phyloP scores from a whole-genome alignment of 345 rosid species.

The Eucalyptus polybractea region DNA sequence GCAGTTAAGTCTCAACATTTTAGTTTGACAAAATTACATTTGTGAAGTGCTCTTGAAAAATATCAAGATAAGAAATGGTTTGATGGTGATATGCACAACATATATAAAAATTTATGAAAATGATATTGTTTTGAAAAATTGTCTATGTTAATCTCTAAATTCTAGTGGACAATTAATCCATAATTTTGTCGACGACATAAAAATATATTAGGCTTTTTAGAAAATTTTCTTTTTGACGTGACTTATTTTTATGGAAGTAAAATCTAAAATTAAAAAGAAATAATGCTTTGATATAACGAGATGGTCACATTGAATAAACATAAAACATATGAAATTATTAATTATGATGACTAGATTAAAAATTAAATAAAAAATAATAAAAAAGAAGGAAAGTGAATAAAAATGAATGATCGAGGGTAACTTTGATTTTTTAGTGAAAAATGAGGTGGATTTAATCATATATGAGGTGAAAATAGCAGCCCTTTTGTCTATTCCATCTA shows the following conservation, averaged over 20 bases:
- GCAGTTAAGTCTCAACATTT: not conserved
- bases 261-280: not conserved
- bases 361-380: not conserved
- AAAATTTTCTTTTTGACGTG: not conserved
- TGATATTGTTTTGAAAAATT: not conserved
- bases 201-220: not conserved
- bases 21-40: not conserved
- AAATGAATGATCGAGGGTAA: not conserved
- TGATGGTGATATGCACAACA: not conserved
- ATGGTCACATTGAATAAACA: not conserved
- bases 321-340: not conserved
- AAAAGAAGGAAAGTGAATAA: not conserved
- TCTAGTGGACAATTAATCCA: not conserved
- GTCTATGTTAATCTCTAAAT: not conserved
- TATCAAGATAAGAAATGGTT: not conserved
- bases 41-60: not conserved
- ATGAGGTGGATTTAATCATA: not conserved
- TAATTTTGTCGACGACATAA: not conserved
- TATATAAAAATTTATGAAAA: not conserved
- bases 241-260: not conserved
- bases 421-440: not conserved
- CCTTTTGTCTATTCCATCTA: not conserved
- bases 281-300: not conserved
- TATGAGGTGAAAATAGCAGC: not conserved
- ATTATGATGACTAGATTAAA: not conserved